Base-by-base conservation (phyloP, 257 asterid species). In the Solanum paucissectum region DNA sequence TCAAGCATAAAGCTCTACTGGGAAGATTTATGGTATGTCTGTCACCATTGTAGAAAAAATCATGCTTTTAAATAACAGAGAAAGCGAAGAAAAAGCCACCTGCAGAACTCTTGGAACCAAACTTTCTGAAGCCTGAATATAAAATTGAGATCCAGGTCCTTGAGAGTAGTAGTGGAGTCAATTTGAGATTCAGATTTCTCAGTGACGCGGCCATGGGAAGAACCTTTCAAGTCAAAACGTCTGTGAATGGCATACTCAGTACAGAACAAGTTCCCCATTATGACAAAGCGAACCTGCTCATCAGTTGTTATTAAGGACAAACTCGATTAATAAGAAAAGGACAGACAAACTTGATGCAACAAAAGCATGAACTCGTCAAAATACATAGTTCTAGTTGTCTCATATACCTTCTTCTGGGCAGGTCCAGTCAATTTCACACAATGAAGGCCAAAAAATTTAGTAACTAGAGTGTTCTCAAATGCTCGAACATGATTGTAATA, bases 261-360 rank as follows among this genome's bases (percentile, higher is more conserved):
- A 66, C 98, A 93, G 92, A 95, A 96, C 92, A 96, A 86, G 86
- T 96, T 96, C 83, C 99, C 98, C 99, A 96, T 96, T 18, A 96
- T 93, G 66, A 96, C 98, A 91, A 96, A 96, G 68, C 98, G 92
- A 73, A 95, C 98, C 99, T 96, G 94, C 85, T 68, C 88, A 87
- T 74, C 38, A 87, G 77, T 79, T 27, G 68, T 86, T 49, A 71
- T 42, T 5, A 69, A 84, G 88, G 32, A 85, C 87, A 69, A 74
- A 66, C 68, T 66, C 66, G 42, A 37, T 29, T 21, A 21, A 37
- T 16, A 10, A 21, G 3, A 74, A 23, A 12, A 75, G 3, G 83
- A 75, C 55, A 37, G 36, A 86, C 87, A 69, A 73, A 64, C 55
- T 74, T 21, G 33, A 36, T 36, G 37, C 20, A 62, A 83, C 62